Conservation (phyloP, 1,139 yeast species). For the Lodderomyces beijingensis region DNA sequence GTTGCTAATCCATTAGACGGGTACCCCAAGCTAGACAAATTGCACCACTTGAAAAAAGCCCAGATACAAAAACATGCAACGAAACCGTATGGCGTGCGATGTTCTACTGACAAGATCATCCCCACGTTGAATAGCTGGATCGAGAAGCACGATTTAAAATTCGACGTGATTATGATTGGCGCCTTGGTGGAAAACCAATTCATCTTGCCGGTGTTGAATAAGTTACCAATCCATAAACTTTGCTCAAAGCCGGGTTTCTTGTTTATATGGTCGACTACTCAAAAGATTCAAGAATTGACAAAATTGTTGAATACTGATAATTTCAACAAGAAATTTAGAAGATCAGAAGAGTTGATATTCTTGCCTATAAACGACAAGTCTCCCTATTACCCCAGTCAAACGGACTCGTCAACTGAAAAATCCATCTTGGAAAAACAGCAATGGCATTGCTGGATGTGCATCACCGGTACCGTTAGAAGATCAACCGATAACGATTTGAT, state of each 20-base stretch:
- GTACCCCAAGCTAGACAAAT: slow-evolving; percentile 72
- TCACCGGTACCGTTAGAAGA: slow-evolving; percentile 88
- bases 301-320: slow-evolving; percentile 50
- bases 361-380: slow-evolving; percentile 58
- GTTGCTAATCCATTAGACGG: slow-evolving; percentile 66
- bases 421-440: slow-evolving; percentile 41
- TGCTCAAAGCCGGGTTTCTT: slow-evolving; percentile 84
- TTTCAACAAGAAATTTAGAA: slow-evolving; percentile 74
- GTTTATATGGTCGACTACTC: slow-evolving; percentile 82
- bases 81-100: slow-evolving; percentile 63
- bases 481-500: slow-evolving; percentile 79
- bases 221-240: slow-evolving; percentile 66
- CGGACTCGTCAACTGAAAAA: slow-evolving; percentile 10
- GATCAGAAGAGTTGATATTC: slow-evolving; percentile 82
- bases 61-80: slow-evolving; percentile 45
- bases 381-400: slow-evolving; percentile 51
- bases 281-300: slow-evolving; percentile 61
- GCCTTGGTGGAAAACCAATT: slow-evolving; percentile 73
- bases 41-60: slow-evolving; percentile 61
- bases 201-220: slow-evolving; percentile 53
- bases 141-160: slow-evolving; percentile 49
- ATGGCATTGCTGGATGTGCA: slow-evolving; percentile 98
- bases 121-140: slow-evolving; percentile 61
- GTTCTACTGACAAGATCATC: slow-evolving; percentile 49
- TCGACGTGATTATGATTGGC: slow-evolving; percentile 91